A percentile compares a stretch with the other conserved stretches of the same genome.
Conservation (phyloP, 768 basidiomycete species). For the Phaeotremella skinneri region DNA sequence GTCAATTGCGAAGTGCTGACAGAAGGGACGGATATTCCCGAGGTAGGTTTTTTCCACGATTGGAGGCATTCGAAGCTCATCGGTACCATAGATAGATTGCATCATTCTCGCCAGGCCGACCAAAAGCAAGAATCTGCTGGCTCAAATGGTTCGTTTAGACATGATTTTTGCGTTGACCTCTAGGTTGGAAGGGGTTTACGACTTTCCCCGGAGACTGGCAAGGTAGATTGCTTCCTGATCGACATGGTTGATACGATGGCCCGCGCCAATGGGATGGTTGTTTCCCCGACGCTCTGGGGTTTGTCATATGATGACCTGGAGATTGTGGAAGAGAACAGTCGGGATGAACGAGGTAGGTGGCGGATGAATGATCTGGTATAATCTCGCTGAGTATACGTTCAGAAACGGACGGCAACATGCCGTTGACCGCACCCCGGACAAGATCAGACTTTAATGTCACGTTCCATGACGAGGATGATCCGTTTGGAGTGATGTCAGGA, state of each 20-base stretch:
- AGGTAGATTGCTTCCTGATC: constrained; percentile 79
- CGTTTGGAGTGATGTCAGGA: constrained; percentile 25
- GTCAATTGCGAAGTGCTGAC: constrained; percentile 93
- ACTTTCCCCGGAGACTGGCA: constrained; percentile 73
- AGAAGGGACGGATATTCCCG: constrained; percentile 92
- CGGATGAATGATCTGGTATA: too few relatives aligned
- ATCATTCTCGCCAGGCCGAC: constrained; percentile 84
- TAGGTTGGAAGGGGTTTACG: constrained; percentile 88
- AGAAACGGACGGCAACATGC: constrained; percentile 27
- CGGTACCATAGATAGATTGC: constrained; percentile 65
- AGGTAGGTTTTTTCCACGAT: constrained; percentile 45
- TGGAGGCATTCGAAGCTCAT: neutral
- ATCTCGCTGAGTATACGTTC: too few relatives aligned
- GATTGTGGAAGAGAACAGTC: constrained; percentile 54
- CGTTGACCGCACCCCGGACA: constrained; percentile 55
- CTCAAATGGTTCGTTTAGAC: constrained; percentile 72
- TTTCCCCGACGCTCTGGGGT: constrained; percentile 79
- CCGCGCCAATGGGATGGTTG: constrained; percentile 69
- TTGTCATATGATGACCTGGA: constrained; percentile 63
- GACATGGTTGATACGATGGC: constrained; percentile 80
- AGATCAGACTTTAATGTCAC: constrained; percentile 50
- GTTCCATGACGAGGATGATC: constrained; percentile 39
- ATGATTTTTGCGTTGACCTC: neutral
- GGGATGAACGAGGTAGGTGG: constrained; percentile 27
- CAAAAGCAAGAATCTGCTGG: constrained; percentile 79